A percentile compares a stretch with the other conserved stretches of the same genome.
Conservation (phyloP, 2,329 filamentous ascomycete species). For the Fusarium sp. region DNA sequence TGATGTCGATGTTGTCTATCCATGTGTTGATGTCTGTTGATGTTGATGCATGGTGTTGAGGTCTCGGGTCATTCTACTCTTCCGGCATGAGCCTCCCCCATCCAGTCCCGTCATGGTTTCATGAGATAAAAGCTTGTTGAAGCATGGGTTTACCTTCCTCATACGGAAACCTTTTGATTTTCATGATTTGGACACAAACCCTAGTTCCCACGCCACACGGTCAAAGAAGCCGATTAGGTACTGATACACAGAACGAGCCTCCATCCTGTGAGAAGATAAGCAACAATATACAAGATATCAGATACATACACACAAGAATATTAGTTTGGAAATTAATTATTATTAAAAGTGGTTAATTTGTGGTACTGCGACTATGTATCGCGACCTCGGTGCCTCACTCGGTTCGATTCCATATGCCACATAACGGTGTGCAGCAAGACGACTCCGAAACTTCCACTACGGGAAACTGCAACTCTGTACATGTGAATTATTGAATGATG, state of each 20-base stretch:
- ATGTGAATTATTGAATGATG: background rate
- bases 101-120: background rate
- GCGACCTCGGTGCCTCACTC: background rate
- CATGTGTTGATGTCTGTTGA: background rate
- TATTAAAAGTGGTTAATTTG: background rate
- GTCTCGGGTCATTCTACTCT: background rate
- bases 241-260: background rate
- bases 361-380: background rate
- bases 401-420: background rate
- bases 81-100: background rate
- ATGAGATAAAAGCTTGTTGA: background rate
- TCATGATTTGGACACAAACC: background rate
- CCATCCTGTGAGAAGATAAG: background rate
- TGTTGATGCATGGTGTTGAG: slow-evolving; percentile 16
- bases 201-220: background rate
- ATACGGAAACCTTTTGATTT: background rate
- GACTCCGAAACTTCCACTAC: background rate
- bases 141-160: background rate
- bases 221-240: background rate
- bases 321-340: background rate
- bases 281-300: background rate
- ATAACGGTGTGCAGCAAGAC: background rate
- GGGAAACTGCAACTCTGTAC: background rate
- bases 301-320: background rate
- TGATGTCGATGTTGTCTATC: background rate